Base-by-base conservation (phyloP, 2,329 filamentous ascomycete genomes). In the Niveomyces coronatus region DNA sequence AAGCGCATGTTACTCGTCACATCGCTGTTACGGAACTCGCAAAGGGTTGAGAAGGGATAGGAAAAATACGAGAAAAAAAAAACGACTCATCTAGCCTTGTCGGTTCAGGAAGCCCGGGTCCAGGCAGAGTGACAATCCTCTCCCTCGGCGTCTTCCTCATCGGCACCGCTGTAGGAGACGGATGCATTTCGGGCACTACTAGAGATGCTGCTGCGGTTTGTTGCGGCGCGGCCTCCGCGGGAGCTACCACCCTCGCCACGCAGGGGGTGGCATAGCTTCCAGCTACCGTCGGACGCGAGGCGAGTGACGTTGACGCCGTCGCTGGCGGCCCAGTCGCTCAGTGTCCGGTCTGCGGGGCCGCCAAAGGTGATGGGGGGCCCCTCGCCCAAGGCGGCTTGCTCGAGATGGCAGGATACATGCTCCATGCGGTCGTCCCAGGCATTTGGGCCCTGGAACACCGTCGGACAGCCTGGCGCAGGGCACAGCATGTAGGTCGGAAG, bases 381-480 rank as follows among this genome's bases (percentile, higher is more conserved):
- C 23, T 49, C 35, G 9, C 45, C 46, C 4, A 42, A 44, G 14
- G 51, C 62, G 1, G 60, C 63, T 24, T 39, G 45, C 32, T 91
- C 85, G 31, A 89, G 68, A 55, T 95, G 88, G 42, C 75, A 70
- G 0, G 84, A 85, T 3, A 94, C 75, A 59, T 95, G 88, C 57
- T 95, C 88, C 77, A 94, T 85, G 17, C 84, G 70, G 41, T 79
- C 71, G 42, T 91, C 82, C 87, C 87, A 94, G 9, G 76, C 76
- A 5, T 65, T 70, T 0, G 54, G 44, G 0, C 82, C 84, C 5
- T 64, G 55, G 51, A 93, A 94, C 1, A 56, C 54, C 9, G 41
- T 35, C 2, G 45, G 51, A 55, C 88, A 95, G 44, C 72, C 74
- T 0, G 53, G 49, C 3, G 74, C 74, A 0, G 79, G 71, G 51